A percentile compares a stretch with the other conserved stretches of the same genome.
phyloP scores from a whole-genome alignment of 2,329 filamentous ascomycete species.

The Exserohilum turcica region DNA sequence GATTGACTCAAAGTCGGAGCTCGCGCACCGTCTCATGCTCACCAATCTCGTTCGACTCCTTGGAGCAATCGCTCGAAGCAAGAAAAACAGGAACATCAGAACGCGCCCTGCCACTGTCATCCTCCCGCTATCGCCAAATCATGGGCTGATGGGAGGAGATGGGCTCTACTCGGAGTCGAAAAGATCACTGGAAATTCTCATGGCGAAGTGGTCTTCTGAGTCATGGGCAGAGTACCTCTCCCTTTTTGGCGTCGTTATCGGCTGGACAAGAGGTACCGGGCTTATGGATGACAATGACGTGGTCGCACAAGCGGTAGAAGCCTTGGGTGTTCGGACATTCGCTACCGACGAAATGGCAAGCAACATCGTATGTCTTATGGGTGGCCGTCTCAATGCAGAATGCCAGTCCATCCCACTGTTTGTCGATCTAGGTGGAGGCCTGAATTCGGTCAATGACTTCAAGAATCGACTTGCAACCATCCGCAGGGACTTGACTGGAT shows the following conservation, averaged over 20 bases:
- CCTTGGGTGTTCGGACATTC: slow-evolving; percentile 94
- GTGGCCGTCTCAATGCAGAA: too few relatives aligned
- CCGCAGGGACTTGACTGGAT: too few relatives aligned
- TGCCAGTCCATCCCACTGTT: too few relatives aligned
- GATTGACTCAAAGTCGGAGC: slow-evolving; percentile 96
- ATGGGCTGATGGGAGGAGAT: slow-evolving; percentile 97
- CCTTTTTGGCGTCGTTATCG: slow-evolving; percentile 96
- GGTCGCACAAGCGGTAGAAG: slow-evolving; percentile 94
- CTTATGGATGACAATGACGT: slow-evolving; percentile 98
- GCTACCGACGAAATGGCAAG: too few relatives aligned
- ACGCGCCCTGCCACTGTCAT: slow-evolving; percentile 97
- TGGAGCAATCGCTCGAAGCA: slow-evolving; percentile 88
- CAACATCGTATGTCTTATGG: too few relatives aligned
- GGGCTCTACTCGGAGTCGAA: slow-evolving; percentile 99
- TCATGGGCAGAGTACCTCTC: slow-evolving; percentile 97
- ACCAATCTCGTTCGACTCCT: slow-evolving; percentile 94
- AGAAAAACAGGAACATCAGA: slow-evolving; percentile 84
- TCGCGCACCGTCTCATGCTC: slow-evolving; percentile 98
- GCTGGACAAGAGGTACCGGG: slow-evolving; percentile 97
- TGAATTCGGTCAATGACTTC: slow-evolving; percentile 99
- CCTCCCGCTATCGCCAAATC: slow-evolving; percentile 93
- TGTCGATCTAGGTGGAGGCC: slow-evolving; percentile 21
- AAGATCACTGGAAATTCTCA: slow-evolving; percentile 92
- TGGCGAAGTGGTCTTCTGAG: slow-evolving; percentile 98
- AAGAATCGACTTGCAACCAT: slow-evolving; percentile 95